Conservation (phyloP, 192 early-diverging fungal species). For the Chytriomyces sp. region DNA sequence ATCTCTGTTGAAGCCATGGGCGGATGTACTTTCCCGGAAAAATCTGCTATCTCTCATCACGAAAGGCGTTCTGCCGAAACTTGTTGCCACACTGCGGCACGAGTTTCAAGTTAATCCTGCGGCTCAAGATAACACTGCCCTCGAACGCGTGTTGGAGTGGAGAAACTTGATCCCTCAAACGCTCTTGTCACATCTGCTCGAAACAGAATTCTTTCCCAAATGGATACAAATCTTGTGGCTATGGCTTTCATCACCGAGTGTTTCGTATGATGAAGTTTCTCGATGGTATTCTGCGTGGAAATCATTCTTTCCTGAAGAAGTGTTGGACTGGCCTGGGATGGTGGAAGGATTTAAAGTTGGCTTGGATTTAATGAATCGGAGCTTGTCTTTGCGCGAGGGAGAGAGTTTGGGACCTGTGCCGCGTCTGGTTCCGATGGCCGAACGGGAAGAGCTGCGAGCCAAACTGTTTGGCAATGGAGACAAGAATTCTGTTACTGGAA, state of each 20-base stretch:
- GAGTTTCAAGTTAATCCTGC: constrained; percentile 78
- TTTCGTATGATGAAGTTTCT: constrained; percentile 66
- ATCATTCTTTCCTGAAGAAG: constrained; percentile 51
- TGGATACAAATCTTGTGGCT: constrained; percentile 73
- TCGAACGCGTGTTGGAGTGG: constrained; percentile 71
- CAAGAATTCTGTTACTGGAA: constrained; percentile 34
- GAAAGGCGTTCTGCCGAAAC: constrained; percentile 73
- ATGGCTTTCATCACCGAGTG: constrained; percentile 66
- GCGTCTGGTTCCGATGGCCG: constrained; percentile 36
- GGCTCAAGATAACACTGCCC: constrained; percentile 67
- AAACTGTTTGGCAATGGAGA: neutral
- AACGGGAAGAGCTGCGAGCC: too few species aligned
- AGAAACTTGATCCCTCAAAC: constrained; percentile 52
- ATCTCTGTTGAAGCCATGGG: constrained; percentile 65
- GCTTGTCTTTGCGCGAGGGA: constrained; percentile 39
- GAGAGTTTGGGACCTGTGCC: constrained; percentile 40
- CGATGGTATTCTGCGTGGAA: constrained; percentile 78
- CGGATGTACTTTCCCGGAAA: constrained; percentile 51
- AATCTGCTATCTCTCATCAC: constrained; percentile 44
- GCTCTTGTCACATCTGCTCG: constrained; percentile 64
- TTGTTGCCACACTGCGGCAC: constrained; percentile 60
- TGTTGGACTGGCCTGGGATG: constrained; percentile 52
- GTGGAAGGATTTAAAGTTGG: constrained; percentile 66
- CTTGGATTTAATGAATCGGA: constrained; percentile 72
- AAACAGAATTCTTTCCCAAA: constrained; percentile 80